Conservation (phyloP, 2,329 filamentous ascomycete species). For the Penicillium sp. region DNA sequence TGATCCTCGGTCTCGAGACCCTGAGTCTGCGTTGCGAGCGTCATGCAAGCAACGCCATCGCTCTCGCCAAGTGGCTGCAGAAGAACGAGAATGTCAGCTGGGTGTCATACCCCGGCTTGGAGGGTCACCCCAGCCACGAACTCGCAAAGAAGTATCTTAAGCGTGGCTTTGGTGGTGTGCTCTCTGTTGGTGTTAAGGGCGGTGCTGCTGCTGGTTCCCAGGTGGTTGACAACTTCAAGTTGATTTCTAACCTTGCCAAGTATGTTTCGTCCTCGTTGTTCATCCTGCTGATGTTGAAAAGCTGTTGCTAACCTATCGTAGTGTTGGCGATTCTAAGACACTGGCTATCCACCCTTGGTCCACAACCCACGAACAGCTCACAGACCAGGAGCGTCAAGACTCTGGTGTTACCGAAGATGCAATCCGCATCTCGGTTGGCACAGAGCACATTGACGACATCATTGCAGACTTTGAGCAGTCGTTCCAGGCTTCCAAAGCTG, state of each 20-base stretch:
- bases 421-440: conserved; percentile 92
- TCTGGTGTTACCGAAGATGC: conserved; percentile 85
- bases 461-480: conserved; percentile 93
- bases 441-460: conserved; percentile 96
- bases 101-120: conserved; percentile 89
- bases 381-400: conserved; percentile 70
- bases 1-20: conserved; percentile 85
- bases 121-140: conserved; percentile 74
- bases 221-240: conserved; percentile 89
- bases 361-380: conserved; percentile 90
- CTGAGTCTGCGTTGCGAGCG: conserved; percentile 80
- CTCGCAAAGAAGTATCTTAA: conserved; percentile 82
- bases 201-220: conserved; percentile 77
- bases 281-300: too few relatives aligned
- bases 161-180: conserved; percentile 80
- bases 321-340: conserved; percentile 89
- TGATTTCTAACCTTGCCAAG: conserved; percentile 95
- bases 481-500: conserved; percentile 56
- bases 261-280: conserved; percentile 30
- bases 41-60: conserved; percentile 77
- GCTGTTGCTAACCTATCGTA: conserved; percentile 20
- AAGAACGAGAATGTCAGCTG: conserved; percentile 78
- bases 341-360: conserved; percentile 93
- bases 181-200: conserved; percentile 92
- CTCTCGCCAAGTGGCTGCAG: conserved; percentile 78